Evolutionary conservation across 768 basidiomycete genomes (phyloP).

Genomic region (Panaeolus papilionaceus): DNA sequence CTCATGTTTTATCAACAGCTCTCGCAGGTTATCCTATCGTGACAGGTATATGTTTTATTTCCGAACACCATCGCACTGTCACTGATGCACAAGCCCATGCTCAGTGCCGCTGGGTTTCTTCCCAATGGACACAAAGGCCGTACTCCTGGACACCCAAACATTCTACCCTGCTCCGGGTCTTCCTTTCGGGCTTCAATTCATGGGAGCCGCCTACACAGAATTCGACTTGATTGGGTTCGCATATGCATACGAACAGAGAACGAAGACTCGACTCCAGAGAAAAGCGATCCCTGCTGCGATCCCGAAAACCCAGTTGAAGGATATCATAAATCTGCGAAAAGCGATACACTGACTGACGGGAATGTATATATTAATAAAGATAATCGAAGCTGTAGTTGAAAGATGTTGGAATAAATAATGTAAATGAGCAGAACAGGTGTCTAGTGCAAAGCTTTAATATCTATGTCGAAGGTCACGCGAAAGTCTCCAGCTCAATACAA

Average conservation of each 20-base stretch:
- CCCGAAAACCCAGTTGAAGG: conserved; percentile 55
- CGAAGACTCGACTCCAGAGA: conserved; percentile 54
- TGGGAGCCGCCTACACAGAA: conserved; percentile 67
- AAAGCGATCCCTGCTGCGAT: conserved; percentile 58
- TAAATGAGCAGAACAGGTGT: not conserved
- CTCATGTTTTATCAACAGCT: too few relatives aligned
- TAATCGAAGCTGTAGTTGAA: too few relatives aligned
- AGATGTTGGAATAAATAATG: too few relatives aligned
- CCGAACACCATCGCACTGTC: too few relatives aligned
- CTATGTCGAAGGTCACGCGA: conserved; percentile 35
- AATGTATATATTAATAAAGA: too few relatives aligned
- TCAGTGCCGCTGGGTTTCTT: conserved; percentile 72
- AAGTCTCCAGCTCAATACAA: conserved; percentile 36
- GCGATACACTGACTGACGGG: not conserved
- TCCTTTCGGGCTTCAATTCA: conserved; percentile 67
- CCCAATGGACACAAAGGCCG: conserved; percentile 47
- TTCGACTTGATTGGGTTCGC: conserved; percentile 62
- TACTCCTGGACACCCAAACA: conserved; percentile 44
- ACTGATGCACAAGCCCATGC: conserved; percentile 24
- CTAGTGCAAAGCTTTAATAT: conserved; percentile 16
- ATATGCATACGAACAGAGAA: conserved; percentile 72
- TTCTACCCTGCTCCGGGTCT: conserved; percentile 60
- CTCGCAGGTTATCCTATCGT: too few relatives aligned
- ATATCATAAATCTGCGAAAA: conserved; percentile 30
- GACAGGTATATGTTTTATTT: too few relatives aligned